These are phyloP conservation scores for Cladorrhinum sp. DNA, from an alignment of 2,329 filamentous ascomycete genomes.

Conservation along the genomic window DNA sequence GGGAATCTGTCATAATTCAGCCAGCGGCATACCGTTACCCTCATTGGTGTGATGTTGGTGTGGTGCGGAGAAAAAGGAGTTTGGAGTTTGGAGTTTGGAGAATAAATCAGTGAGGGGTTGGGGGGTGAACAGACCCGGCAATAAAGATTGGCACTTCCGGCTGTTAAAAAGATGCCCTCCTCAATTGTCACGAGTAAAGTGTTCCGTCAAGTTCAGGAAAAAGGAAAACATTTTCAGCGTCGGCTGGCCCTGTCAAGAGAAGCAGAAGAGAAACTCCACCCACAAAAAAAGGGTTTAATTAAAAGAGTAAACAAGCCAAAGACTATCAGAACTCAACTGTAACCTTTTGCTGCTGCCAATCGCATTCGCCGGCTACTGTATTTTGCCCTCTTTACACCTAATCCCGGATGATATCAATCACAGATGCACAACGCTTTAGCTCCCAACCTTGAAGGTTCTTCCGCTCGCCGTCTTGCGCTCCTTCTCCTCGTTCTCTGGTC, in stretches of 20 bases:
- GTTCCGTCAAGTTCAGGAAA: neutral
- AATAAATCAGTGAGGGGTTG: neutral
- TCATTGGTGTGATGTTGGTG: neutral
- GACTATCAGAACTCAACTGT: neutral
- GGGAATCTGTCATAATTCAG: neutral
- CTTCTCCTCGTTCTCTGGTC: slow-evolving; percentile 94
- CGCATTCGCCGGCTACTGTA: neutral
- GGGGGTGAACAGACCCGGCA: neutral
- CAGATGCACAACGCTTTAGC: slow-evolving; percentile 11
- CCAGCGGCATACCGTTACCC: neutral
- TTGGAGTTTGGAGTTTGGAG: neutral
- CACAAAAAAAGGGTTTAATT: neutral
- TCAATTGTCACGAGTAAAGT: too few relatives aligned
- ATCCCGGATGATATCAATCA: neutral
- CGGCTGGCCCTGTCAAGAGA: neutral
- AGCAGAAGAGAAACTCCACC: neutral
- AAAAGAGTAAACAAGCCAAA: neutral
- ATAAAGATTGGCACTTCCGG: neutral
- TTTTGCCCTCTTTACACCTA: neutral
- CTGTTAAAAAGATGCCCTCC: too few relatives aligned
- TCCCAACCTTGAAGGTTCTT: slow-evolving; percentile 69
- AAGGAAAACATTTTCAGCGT: neutral
- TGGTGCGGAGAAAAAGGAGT: neutral
- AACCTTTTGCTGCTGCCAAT: neutral
- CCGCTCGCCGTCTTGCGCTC: slow-evolving; percentile 98